A percentile compares a stretch with the other conserved stretches of the same genome.
phyloP scores from a whole-genome alignment of 164 flowering plant species.

The Annona squamosa region DNA sequence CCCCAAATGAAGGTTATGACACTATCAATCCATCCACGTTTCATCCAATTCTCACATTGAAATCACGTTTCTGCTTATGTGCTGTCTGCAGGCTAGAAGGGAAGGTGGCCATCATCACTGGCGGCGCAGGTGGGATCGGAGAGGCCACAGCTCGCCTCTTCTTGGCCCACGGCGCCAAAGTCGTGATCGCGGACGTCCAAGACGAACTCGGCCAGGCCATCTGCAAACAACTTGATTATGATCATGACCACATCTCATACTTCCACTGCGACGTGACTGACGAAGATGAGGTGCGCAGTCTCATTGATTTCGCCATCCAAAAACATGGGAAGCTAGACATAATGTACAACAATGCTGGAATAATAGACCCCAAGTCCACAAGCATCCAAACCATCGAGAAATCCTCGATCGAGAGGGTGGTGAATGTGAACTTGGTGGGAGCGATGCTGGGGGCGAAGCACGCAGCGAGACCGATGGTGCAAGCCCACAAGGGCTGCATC shows the following conservation, averaged over 20 bases:
- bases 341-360: conserved; percentile 49
- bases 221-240: conserved; percentile 8
- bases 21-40: not conserved
- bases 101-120: conserved; percentile 17
- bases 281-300: conserved; percentile 27
- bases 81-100: conserved; percentile 12
- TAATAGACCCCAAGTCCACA: conserved; percentile 8
- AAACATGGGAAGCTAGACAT: conserved; percentile 45
- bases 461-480: conserved; percentile 11
- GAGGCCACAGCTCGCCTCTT: conserved; percentile 6
- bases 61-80: not conserved
- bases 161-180: conserved; percentile 12
- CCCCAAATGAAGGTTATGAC: too few relatives aligned
- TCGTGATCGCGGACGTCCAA: conserved; percentile 10
- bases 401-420: conserved; percentile 17
- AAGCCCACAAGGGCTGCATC: not conserved
- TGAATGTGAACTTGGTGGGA: conserved; percentile 24
- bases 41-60: not conserved
- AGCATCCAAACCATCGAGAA: conserved; percentile 5
- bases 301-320: conserved; percentile 25
- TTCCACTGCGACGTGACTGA: conserved; percentile 40
- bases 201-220: conserved; percentile 11
- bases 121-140: conserved; percentile 16
- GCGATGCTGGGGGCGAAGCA: conserved; percentile 26
- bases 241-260: conserved; percentile 14